Percentiles rank a stretch among this genome's conserved stretches.
Evolutionary conservation across 2,329 filamentous ascomycete species (phyloP).

Genomic region (Tolypocladium nubicola): DNA sequence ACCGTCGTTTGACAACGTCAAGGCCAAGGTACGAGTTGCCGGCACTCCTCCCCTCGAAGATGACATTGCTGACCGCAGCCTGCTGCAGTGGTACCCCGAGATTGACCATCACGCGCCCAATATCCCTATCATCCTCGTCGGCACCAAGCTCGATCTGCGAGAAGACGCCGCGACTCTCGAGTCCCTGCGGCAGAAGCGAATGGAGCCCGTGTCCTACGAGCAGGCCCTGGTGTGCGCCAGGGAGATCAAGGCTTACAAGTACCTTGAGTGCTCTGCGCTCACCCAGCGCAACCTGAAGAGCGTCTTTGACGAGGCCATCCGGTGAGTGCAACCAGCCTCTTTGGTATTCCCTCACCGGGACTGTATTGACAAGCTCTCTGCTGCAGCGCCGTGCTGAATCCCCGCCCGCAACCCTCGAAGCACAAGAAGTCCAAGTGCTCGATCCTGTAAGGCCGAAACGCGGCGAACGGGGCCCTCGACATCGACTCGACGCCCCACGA

Average conservation of each 20-base stretch:
- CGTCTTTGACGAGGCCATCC: conserved; percentile 96
- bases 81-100: conserved; percentile 79
- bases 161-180: conserved; percentile 79
- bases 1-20: conserved; percentile 97
- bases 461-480: not conserved
- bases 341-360: too few relatives aligned
- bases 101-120: conserved; percentile 94
- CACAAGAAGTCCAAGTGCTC: conserved; percentile 58
- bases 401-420: conserved; percentile 46
- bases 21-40: conserved; percentile 66
- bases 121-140: conserved; percentile 93
- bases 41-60: not conserved
- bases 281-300: conserved; percentile 97
- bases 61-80: conserved; percentile 1
- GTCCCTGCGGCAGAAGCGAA: conserved; percentile 78
- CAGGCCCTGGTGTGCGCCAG: conserved; percentile 81
- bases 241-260: conserved; percentile 93
- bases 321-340: conserved; percentile 45
- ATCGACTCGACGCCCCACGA: not conserved
- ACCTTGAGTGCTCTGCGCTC: conserved; percentile 93
- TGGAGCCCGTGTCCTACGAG: conserved; percentile 84
- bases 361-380: not conserved
- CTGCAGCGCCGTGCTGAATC: conserved; percentile 59
- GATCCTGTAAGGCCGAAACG: conserved; percentile 43
- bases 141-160: conserved; percentile 91